Evolutionary conservation across 352 stramenopile genomes (phyloP).

Genomic region (Pythium folliculosum): DNA sequence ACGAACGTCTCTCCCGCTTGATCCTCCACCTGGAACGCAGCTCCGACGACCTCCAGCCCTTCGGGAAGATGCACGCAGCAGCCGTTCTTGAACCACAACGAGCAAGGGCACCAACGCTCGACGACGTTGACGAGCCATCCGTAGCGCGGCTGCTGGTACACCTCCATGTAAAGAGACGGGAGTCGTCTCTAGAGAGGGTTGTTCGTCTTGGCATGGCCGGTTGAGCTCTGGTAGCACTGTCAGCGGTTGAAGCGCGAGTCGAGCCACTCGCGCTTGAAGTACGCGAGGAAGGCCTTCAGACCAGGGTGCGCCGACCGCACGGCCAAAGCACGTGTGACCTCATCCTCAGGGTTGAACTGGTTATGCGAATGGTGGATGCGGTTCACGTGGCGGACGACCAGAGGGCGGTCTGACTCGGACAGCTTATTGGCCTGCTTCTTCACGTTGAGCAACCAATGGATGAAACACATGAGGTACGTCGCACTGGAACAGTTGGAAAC

Average conservation of each 20-base stretch:
- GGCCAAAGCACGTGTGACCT: constrained; percentile 2
- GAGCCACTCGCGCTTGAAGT: constrained; percentile 33
- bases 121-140: constrained; percentile 13
- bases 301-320: not conserved
- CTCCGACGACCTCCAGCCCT: constrained; percentile 1
- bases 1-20: constrained; percentile 6
- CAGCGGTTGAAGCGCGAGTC: constrained; percentile 12
- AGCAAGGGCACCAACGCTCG: constrained; percentile 4
- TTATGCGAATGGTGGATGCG: constrained; percentile 21
- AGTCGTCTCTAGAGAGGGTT: constrained; percentile 23
- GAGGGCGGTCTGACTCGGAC: not conserved
- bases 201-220: constrained; percentile 21
- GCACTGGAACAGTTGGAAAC: not conserved
- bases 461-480: constrained; percentile 34
- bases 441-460: constrained; percentile 32
- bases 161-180: constrained; percentile 12
- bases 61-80: constrained; percentile 20
- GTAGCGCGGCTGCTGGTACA: constrained; percentile 3
- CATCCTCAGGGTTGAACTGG: not conserved
- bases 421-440: constrained; percentile 9
- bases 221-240: constrained; percentile 21
- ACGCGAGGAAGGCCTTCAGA: not conserved
- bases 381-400: constrained; percentile 24
- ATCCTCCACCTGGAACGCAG: not conserved
- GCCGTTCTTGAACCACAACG: constrained; percentile 21